Percentiles rank a stretch among this genome's conserved stretches.
Evolutionary conservation across 306 rosid species (phyloP).

Genomic region (Quercus parvula): DNA sequence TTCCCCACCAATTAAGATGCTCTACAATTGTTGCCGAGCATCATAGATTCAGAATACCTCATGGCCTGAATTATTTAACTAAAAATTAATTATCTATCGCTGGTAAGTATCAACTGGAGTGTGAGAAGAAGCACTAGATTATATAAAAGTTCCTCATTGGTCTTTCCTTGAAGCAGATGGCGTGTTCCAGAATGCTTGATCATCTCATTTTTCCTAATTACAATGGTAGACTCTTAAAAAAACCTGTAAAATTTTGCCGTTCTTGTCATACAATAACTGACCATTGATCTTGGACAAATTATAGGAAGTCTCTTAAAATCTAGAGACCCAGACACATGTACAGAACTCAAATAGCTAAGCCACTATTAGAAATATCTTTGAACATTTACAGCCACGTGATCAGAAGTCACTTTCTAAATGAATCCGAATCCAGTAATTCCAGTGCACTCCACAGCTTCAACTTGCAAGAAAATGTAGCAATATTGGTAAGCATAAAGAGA

Average conservation of each 20-base stretch:
- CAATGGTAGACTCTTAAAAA: neutral
- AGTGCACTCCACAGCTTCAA: neutral
- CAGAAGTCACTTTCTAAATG: neutral
- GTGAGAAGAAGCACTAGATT: neutral
- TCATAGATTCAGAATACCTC: neutral
- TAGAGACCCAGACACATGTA: constrained; percentile 21
- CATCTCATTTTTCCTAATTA: neutral
- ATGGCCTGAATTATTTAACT: no score
- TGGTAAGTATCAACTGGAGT: neutral
- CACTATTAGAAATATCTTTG: neutral
- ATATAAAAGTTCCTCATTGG: neutral
- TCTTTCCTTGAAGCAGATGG: neutral
- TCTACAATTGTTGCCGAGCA: no score
- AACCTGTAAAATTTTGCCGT: neutral
- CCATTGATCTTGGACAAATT: neutral
- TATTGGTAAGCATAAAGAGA: neutral
- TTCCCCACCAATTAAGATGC: no score
- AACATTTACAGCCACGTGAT: constrained; percentile 10
- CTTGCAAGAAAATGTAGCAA: neutral
- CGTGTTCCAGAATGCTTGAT: neutral
- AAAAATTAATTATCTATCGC: no score
- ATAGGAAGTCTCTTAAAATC: neutral
- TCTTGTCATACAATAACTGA: neutral
- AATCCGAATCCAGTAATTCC: neutral
- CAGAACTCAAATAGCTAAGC: constrained; percentile 7